Conservation (phyloP, 306 rosid genomes). For the Argentina anserina region DNA sequence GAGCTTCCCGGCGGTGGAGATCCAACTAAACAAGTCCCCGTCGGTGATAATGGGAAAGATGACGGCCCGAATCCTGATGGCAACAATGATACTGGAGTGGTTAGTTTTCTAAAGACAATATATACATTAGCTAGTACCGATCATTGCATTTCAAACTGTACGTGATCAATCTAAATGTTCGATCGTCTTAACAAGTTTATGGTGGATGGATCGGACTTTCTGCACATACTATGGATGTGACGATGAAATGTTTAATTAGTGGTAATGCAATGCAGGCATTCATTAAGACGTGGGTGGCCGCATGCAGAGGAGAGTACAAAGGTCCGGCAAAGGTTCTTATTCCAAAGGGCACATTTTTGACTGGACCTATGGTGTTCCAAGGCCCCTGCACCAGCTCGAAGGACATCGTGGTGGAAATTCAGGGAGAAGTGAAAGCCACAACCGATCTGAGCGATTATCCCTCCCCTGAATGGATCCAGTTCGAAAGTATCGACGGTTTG, state of each 20-base stretch:
- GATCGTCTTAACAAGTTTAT: background rate
- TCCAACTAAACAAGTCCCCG: background rate
- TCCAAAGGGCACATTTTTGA: slow-evolving; percentile 45
- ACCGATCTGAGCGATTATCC: slow-evolving; percentile 44
- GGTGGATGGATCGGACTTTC: too few relatives aligned
- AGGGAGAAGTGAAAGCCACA: slow-evolving; percentile 42
- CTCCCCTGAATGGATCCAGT: slow-evolving; percentile 58
- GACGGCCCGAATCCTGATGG: background rate
- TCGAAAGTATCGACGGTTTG: slow-evolving; percentile 33
- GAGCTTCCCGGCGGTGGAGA: slow-evolving; percentile 11
- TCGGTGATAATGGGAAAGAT: background rate
- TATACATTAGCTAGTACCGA: too few relatives aligned
- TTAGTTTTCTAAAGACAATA: background rate
- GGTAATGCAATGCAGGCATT: slow-evolving; percentile 43
- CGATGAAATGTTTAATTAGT: background rate
- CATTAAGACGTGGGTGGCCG: slow-evolving; percentile 59
- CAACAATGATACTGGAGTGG: background rate
- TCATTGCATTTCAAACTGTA: background rate
- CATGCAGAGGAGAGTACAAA: slow-evolving; percentile 42
- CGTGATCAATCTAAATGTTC: background rate
- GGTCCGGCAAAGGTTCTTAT: slow-evolving; percentile 45
- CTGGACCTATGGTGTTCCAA: slow-evolving; percentile 48
- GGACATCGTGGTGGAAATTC: slow-evolving; percentile 37
- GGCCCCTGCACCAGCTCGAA: slow-evolving; percentile 61
- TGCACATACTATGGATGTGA: too few relatives aligned